These are phyloP conservation scores for Suillus decipiens DNA, from an alignment of 768 basidiomycete genomes.

Conservation along the genomic window DNA sequence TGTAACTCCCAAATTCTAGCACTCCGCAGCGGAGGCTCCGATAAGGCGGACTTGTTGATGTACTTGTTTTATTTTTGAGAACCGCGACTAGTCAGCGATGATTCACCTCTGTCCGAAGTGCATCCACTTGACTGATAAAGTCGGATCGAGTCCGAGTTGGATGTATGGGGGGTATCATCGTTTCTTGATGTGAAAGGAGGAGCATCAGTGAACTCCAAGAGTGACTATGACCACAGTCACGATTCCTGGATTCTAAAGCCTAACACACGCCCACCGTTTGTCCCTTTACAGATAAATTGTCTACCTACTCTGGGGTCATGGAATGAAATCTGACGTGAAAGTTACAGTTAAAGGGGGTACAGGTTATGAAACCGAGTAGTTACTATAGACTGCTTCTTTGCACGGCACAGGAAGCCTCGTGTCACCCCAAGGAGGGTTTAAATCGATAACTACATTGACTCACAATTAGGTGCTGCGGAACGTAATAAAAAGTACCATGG, in stretches of 20 bases:
- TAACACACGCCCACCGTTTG: not conserved
- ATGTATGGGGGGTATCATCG: not conserved
- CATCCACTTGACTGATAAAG: not conserved
- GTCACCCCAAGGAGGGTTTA: not conserved
- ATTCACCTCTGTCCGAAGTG: not conserved
- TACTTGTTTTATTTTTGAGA: not conserved
- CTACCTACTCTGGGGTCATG: not conserved
- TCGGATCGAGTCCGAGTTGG: not conserved
- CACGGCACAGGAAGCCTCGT: not conserved
- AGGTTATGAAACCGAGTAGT: not conserved
- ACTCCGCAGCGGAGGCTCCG: not conserved
- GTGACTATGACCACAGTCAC: not conserved
- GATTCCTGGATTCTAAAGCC: not conserved
- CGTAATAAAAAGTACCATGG: not conserved
- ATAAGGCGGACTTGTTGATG: not conserved
- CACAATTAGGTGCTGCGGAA: not conserved
- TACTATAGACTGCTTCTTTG: conserved; percentile 1
- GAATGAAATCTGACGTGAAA: not conserved
- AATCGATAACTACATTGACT: no score
- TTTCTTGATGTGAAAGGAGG: no score
- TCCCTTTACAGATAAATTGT: not conserved
- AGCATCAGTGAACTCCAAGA: not conserved
- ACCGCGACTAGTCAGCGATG: not conserved
- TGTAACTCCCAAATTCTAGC: no score
- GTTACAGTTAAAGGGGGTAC: not conserved